Evolutionary conservation across 345 rosid species (phyloP).

Genomic region (Gossypium australe): DNA sequence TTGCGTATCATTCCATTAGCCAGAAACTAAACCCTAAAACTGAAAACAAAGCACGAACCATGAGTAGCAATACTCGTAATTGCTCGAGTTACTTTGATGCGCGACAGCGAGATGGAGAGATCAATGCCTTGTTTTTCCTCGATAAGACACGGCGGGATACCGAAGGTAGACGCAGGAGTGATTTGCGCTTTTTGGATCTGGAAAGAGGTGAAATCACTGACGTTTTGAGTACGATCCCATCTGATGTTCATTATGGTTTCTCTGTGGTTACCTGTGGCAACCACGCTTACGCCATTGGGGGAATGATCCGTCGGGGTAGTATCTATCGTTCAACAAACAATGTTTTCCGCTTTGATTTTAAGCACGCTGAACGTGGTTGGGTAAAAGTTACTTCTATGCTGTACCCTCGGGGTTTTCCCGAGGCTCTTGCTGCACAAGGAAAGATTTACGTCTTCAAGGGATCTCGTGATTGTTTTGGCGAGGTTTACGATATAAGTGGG

Average conservation of each 20-base stretch:
- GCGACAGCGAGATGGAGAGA: neutral
- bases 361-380: neutral
- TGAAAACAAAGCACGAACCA: neutral
- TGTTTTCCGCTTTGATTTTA: neutral
- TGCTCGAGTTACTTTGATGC: neutral
- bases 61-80: neutral
- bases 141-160: neutral
- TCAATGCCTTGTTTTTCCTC: neutral
- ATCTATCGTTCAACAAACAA: too few relatives aligned
- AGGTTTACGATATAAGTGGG: neutral
- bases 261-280: neutral
- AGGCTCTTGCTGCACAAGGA: neutral
- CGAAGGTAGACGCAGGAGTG: neutral
- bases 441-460: neutral
- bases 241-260: rapidly evolving
- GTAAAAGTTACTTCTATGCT: neutral
- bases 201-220: neutral
- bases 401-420: neutral
- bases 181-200: neutral
- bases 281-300: neutral
- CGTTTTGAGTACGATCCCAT: neutral
- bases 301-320: neutral
- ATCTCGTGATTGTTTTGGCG: neutral
- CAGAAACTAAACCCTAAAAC: too few relatives aligned
- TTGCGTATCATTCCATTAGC: too few relatives aligned